phyloP scores from a whole-genome alignment of 306 rosid genomes.

The Medicago lupulina region DNA sequence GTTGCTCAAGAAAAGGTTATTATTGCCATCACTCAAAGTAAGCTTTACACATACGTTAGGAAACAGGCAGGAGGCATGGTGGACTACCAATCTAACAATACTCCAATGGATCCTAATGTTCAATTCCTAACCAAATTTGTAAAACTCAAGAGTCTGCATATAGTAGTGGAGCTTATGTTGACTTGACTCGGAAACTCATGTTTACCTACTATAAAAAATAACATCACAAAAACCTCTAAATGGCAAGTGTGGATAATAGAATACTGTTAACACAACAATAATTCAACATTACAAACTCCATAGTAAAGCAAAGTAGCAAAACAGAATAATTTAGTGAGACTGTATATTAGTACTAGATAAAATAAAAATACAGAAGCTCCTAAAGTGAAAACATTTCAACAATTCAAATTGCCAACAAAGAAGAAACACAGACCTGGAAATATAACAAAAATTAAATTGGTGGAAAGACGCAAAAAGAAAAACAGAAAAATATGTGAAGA shows the following conservation, averaged over 20 bases:
- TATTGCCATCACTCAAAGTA: slow-evolving; percentile 7
- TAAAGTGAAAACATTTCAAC: neutral
- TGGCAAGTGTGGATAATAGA: neutral
- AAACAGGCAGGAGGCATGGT: slow-evolving; percentile 4
- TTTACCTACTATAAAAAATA: neutral
- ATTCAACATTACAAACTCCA: neutral
- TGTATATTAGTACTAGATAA: neutral
- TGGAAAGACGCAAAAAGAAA: neutral
- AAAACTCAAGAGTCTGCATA: neutral
- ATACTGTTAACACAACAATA: neutral
- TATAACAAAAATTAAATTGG: neutral
- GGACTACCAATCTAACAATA: neutral
- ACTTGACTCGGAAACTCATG: neutral
- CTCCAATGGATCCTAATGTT: neutral
- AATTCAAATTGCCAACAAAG: neutral
- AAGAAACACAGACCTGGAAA: neutral
- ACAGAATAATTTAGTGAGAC: neutral
- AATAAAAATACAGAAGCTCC: neutral
- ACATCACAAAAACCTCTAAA: slow-evolving; percentile 3
- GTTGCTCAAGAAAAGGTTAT: neutral
- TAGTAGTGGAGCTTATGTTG: neutral
- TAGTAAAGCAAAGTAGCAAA: neutral
- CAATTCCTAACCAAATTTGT: neutral
- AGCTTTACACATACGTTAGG: neutral
- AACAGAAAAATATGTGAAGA: neutral